phyloP scores from a whole-genome alignment of 2,329 filamentous ascomycete genomes.

The Colletotrichum ledebouriae region DNA sequence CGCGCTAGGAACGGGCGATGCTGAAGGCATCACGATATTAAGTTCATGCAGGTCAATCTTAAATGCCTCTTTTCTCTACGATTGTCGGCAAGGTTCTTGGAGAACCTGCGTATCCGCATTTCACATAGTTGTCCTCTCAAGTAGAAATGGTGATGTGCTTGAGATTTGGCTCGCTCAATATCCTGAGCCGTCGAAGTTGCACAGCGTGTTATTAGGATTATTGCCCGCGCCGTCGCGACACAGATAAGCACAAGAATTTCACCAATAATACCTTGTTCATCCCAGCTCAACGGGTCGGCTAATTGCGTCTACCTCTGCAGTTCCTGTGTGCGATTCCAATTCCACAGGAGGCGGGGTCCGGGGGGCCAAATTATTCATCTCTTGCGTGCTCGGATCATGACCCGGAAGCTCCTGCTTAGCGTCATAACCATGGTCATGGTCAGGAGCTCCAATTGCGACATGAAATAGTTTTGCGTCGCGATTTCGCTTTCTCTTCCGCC shows the following conservation, averaged over 20 bases:
- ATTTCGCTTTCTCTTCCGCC: not conserved
- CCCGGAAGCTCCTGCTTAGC: not conserved
- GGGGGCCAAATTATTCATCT: not conserved
- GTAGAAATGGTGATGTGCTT: no score
- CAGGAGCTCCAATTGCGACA: no score
- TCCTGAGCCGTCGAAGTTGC: no score
- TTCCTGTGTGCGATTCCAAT: not conserved
- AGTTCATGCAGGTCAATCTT: no score
- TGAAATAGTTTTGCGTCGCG: not conserved
- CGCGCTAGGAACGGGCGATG: no score
- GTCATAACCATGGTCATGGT: not conserved
- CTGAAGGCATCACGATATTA: no score
- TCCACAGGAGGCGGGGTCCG: not conserved
- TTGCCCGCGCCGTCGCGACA: not conserved
- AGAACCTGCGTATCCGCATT: no score
- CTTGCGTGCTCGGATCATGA: not conserved
- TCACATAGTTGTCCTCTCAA: no score
- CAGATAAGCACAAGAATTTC: no score
- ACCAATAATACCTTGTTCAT: not conserved
- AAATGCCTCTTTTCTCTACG: no score
- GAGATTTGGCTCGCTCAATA: no score
- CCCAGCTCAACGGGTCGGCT: slow-evolving; percentile 8
- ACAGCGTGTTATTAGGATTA: not conserved
- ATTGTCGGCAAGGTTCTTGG: no score
- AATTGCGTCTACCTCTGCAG: not conserved